Percentiles rank a stretch among this genome's conserved stretches.
Evolutionary conservation across 257 asterid genomes (phyloP).

Genomic region (Apocynum venetum): DNA sequence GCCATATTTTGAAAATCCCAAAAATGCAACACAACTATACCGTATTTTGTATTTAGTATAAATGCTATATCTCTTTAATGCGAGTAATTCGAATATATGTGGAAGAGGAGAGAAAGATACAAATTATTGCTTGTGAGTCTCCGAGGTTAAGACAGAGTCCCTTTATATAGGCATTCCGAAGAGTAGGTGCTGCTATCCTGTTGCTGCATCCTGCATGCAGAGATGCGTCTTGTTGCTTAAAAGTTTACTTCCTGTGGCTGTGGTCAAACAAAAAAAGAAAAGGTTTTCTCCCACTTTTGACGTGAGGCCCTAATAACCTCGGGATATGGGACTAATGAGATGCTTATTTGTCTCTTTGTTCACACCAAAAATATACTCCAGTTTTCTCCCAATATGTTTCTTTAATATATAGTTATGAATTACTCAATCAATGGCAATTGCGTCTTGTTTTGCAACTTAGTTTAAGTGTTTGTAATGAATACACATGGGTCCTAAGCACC

Average conservation of each 20-base stretch:
- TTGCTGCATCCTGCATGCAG: conserved; percentile 7
- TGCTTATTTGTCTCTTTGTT: conserved; percentile 13
- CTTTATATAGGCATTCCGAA: conserved; percentile 49
- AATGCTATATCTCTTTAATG: not conserved
- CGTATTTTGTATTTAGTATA: no score
- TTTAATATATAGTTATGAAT: not conserved
- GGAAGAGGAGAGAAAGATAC: not conserved
- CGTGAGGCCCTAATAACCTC: conserved; percentile 1
- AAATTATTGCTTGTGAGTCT: conserved; percentile 19
- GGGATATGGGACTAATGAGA: conserved; percentile 8
- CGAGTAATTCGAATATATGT: not conserved
- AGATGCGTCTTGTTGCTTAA: not conserved
- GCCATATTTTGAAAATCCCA: conserved; percentile 34
- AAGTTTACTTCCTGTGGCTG: no score
- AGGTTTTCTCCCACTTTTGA: conserved; percentile 32
- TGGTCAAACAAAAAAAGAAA: not conserved
- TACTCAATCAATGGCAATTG: not conserved
- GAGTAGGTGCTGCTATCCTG: conserved; percentile 4
- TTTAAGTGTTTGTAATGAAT: not conserved
- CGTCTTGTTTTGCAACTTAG: not conserved
- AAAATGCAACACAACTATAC: not conserved
- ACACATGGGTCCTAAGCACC: conserved; percentile 1
- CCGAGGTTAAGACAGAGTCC: conserved; percentile 10
- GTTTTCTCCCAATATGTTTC: not conserved
- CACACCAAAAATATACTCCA: not conserved